Base-by-base conservation (phyloP, 2,329 filamentous ascomycete species). In the Claviceps arundinis region DNA sequence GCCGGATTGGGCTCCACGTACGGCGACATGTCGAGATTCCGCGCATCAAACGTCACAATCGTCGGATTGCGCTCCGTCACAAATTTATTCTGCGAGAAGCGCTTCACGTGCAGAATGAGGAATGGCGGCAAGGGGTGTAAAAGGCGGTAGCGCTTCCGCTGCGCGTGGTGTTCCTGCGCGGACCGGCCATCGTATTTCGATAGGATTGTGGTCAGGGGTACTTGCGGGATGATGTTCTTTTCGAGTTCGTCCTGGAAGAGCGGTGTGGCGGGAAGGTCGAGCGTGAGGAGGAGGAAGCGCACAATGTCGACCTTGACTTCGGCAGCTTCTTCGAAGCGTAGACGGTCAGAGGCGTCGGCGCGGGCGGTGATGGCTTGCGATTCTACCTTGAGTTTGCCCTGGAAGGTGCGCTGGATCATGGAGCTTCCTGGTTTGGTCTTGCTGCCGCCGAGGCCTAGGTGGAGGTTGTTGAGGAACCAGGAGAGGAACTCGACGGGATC, bases 391-490 rank as follows among this genome's bases (percentile, higher is more conserved):
- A 98, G 77, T 57, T 82, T 85, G 56, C 93, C 93, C 70, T 98
- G 93, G 69, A 98, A 97, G 50, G 93, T 86, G 57, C 85, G 84
- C 64, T 98, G 93, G 49, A 98, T 76, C 58, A 96, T 89, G 64
- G 85, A 91, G 60, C 82, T 85, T 26, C 84, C 82, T 1, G 90
- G 86, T 61, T 89, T 93, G 7, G 86, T 85, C 65, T 89, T 91
- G 64, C 85, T 90, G 56, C 93, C 93, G 51, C 93, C 93, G 1
- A 98, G 79, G 19, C 88, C 86, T 16, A 96, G 77, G 66, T 98
- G 93, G 11, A 98, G 78, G 66, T 95, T 88, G 72, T 98, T 97
- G 52, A 98, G 78, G 66, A 97, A 96, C 93, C 93, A 98, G 26
- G 87, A 90, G 46, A 98, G 75, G 62, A 98, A 97, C 47, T 98